Conservation (phyloP, 2,329 filamentous ascomycete species). For the Myriosclerotinia duriaeana region DNA sequence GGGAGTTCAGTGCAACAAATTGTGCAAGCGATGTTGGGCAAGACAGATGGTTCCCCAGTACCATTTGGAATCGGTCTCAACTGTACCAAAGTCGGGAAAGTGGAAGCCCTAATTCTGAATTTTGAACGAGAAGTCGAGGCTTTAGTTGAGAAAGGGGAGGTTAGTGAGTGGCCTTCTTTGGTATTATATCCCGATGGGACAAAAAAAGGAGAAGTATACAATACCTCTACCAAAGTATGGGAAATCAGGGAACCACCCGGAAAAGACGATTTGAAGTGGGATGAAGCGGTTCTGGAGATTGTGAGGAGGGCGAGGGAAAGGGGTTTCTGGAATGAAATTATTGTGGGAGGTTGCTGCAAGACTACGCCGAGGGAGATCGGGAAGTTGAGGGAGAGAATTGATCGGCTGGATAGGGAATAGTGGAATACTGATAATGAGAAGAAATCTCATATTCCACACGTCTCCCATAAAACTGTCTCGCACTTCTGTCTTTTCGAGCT, state of each 20-base stretch:
- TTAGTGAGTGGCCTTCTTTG: constrained; percentile 50
- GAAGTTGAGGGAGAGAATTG: constrained; percentile 34
- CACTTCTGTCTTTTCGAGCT: not conserved
- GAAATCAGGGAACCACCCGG: constrained; percentile 40
- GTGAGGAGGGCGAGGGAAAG: constrained; percentile 37
- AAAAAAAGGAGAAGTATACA: constrained; percentile 63
- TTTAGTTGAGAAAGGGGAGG: constrained; percentile 44
- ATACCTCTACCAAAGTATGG: constrained; percentile 63
- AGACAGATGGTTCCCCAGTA: constrained; percentile 28
- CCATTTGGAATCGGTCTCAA: constrained; percentile 68
- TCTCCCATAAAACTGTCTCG: not conserved
- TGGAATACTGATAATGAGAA: not conserved
- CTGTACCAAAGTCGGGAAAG: constrained; percentile 65
- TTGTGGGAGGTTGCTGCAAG: constrained; percentile 50
- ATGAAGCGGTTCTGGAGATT: constrained; percentile 41
- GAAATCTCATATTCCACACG: not conserved
- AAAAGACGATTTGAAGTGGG: constrained; percentile 38
- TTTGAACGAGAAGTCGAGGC: constrained; percentile 52
- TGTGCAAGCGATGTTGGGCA: constrained; percentile 43
- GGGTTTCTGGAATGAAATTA: constrained; percentile 39
- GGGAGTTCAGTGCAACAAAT: constrained; percentile 50
- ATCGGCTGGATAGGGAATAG: constrained; percentile 24
- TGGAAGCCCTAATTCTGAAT: constrained; percentile 54
- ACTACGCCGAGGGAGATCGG: constrained; percentile 41
- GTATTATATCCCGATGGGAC: constrained; percentile 70